Evolutionary conservation across 2,329 filamentous ascomycete species (phyloP).

Genomic region (Aureobasidium musti): DNA sequence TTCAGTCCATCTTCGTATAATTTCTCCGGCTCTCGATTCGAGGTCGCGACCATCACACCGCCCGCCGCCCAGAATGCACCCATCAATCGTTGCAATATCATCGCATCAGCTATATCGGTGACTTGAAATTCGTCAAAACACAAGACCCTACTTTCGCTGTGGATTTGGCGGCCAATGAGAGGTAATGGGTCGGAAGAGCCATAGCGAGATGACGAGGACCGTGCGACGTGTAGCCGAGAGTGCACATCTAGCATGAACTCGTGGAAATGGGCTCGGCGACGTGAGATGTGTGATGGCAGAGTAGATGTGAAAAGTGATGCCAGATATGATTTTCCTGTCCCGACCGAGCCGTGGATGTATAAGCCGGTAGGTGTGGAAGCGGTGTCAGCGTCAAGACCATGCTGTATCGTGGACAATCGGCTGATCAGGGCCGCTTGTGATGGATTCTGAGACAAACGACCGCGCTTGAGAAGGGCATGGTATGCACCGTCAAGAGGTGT

Average conservation of each 20-base stretch:
- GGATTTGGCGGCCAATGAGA: slow-evolving; percentile 69
- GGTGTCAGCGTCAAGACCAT: slow-evolving; percentile 30
- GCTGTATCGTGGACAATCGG: slow-evolving; percentile 34
- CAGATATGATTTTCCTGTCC: slow-evolving; percentile 77
- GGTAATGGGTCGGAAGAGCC: slow-evolving; percentile 55
- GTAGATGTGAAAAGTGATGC: slow-evolving; percentile 72
- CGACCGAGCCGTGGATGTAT: slow-evolving; percentile 75
- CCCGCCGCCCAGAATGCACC: slow-evolving; percentile 75
- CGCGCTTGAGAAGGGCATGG: neutral
- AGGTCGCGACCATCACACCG: slow-evolving; percentile 74
- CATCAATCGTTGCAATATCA: slow-evolving; percentile 73
- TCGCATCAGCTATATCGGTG: slow-evolving; percentile 73
- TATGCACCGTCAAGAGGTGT: neutral
- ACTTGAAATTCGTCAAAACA: slow-evolving; percentile 82
- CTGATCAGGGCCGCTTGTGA: slow-evolving; percentile 31
- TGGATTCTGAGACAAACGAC: neutral
- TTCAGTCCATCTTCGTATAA: slow-evolving; percentile 45
- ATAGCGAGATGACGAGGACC: slow-evolving; percentile 54
- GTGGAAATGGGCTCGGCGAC: slow-evolving; percentile 72
- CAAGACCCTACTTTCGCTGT: slow-evolving; percentile 69
- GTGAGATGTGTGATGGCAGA: slow-evolving; percentile 51
- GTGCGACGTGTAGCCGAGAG: slow-evolving; percentile 48
- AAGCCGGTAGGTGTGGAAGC: slow-evolving; percentile 59
- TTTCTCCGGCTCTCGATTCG: slow-evolving; percentile 73
- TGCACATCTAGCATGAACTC: slow-evolving; percentile 77